These are phyloP conservation scores for Rhodotorula sp. DNA, from an alignment of 1,284 basidiomycete species.

Conservation along the genomic window DNA sequence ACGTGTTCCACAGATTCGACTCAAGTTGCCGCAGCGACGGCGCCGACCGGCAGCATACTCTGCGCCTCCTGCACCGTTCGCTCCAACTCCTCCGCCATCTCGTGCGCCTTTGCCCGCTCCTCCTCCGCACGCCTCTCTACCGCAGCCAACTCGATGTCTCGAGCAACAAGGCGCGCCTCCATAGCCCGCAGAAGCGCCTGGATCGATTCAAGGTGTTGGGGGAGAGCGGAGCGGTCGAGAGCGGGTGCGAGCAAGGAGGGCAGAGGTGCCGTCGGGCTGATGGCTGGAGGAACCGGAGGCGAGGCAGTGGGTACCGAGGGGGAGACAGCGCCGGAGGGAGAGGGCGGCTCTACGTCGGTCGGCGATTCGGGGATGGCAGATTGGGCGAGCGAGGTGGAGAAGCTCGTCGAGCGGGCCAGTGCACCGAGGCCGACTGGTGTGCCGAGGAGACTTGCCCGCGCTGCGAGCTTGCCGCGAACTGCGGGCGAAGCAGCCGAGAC, in stretches of 20 bases:
- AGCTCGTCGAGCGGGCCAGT: background rate
- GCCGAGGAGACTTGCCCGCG: conserved; percentile 12
- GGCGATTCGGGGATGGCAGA: conserved; percentile 7
- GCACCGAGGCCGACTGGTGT: background rate
- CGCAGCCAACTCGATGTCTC: conserved; percentile 28
- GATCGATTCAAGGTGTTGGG: conserved; percentile 29
- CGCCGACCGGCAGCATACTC: background rate
- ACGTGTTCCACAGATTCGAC: too few relatives aligned
- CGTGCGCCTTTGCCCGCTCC: conserved; percentile 7
- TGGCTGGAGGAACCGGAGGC: background rate
- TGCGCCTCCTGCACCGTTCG: background rate
- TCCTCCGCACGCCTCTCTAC: conserved; percentile 28
- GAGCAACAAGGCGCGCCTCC: conserved; percentile 30
- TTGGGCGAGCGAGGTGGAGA: conserved; percentile 3
- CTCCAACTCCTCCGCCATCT: conserved; percentile 11
- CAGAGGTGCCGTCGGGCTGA: background rate
- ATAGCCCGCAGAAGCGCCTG: conserved; percentile 32
- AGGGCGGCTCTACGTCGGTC: background rate
- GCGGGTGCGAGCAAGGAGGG: background rate
- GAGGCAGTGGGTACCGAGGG: background rate
- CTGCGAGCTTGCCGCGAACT: conserved; percentile 5
- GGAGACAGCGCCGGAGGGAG: background rate
- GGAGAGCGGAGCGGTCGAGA: background rate
- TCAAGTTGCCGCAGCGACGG: too few relatives aligned
- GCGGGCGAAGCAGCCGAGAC: conserved; percentile 15